These are phyloP conservation scores for Dactylellina cionopaga DNA, from an alignment of 2,329 filamentous ascomycete genomes.

Conservation along the genomic window DNA sequence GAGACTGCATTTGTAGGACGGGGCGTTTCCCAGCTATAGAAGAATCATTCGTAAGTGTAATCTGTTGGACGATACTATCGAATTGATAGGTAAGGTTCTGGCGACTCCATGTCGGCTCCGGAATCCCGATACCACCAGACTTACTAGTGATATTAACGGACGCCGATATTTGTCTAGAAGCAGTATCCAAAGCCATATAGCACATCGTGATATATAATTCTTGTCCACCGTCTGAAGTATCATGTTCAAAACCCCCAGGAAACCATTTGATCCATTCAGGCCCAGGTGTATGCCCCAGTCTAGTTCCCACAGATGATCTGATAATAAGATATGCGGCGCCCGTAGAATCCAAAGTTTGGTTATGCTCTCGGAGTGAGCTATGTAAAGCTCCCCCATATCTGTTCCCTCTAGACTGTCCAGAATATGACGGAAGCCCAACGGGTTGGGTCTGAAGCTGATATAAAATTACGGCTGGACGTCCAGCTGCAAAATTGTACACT, in stretches of 20 bases:
- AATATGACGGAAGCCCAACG: too few relatives aligned
- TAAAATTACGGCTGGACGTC: too few relatives aligned
- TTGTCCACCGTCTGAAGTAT: background rate
- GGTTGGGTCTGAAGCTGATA: too few relatives aligned
- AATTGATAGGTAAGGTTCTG: background rate
- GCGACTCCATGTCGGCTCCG: background rate
- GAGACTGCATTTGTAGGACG: too few relatives aligned
- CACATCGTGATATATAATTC: background rate
- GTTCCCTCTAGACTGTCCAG: too few relatives aligned
- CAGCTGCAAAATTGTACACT: too few relatives aligned
- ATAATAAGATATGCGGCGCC: constrained; percentile 4
- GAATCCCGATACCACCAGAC: background rate
- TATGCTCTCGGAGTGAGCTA: background rate
- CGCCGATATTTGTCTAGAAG: background rate
- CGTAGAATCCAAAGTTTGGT: background rate
- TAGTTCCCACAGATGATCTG: background rate
- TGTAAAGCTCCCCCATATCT: constrained; percentile 3
- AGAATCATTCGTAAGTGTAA: background rate
- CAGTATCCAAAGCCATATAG: constrained; percentile 7
- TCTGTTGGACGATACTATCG: background rate
- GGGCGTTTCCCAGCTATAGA: too few relatives aligned
- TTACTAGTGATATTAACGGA: background rate
- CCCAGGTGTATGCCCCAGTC: background rate
- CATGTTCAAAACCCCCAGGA: background rate
- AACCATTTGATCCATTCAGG: background rate